These are phyloP conservation scores for Globisporangium paroecandrum DNA, from an alignment of 352 stramenopile species.

Conservation along the genomic window DNA sequence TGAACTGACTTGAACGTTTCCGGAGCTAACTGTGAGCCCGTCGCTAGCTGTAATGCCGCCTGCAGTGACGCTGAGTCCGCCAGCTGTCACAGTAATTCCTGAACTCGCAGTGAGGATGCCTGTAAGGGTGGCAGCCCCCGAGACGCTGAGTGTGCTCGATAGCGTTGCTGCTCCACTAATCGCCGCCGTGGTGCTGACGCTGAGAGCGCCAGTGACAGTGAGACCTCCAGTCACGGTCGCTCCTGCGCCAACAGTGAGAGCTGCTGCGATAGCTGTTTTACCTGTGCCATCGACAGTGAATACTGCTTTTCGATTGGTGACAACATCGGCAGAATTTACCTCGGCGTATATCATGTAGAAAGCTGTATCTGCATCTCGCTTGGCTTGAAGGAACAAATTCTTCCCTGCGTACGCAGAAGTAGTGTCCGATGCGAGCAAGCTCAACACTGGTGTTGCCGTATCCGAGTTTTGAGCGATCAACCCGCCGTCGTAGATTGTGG, in stretches of 20 bases:
- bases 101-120: background rate
- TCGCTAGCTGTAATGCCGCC: conserved; percentile 20
- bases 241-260: background rate
- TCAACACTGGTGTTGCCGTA: too few relatives aligned
- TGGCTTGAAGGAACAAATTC: background rate
- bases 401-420: background rate
- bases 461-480: conserved; percentile 33
- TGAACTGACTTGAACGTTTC: conserved; percentile 20
- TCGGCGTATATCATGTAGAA: background rate
- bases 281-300: background rate
- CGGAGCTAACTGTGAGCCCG: conserved; percentile 21
- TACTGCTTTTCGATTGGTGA: background rate
- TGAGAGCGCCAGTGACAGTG: background rate
- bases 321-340: background rate
- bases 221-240: background rate
- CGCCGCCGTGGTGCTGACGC: background rate
- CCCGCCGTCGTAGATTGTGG: conserved; percentile 41
- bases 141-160: background rate
- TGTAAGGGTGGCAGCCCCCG: background rate
- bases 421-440: too few relatives aligned
- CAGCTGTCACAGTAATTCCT: conserved; percentile 14
- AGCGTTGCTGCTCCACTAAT: background rate
- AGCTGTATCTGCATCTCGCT: background rate
- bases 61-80: conserved; percentile 10
- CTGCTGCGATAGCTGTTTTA: background rate